Evolutionary conservation across 2,329 filamentous ascomycete genomes (phyloP), one percentile per base, ranked within the genome.

Genomic region (Verticillium zaregamsianum): DNA sequence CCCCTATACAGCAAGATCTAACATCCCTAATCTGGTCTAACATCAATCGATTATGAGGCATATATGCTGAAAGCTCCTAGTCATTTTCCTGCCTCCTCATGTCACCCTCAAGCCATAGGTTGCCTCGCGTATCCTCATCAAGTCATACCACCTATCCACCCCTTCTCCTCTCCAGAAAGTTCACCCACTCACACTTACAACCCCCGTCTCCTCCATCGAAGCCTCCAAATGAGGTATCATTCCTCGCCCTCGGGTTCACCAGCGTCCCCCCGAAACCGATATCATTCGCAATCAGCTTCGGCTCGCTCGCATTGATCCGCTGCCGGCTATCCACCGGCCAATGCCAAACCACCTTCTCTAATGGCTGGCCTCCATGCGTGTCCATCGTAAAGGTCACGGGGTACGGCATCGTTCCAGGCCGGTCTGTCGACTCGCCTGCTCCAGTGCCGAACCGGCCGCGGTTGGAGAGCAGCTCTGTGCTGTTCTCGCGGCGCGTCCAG

Each of bases 201-300:
- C 87, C 87, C 17, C 86, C 86, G 1, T 79, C 82, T 40, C 86
- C 87, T 25, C 87, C 87, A 70, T 90, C 86, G 65, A 84, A 82
- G 1, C 86, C 87, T 2, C 87, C 87, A 62, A 84, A 75, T 31
- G 75, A 79, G 12, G 73, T 67, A 63, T 86, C 76, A 1, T 71
- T 73, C 25, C 74, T 72, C 2, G 72, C 76, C 11, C 79, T 74
- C 12, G 76, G 76, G 68, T 89, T 89, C 61, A 89, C 74, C 65
- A 82, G 71, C 6, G 75, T 75, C 2, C 86, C 85, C 3, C 79
- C 82, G 55, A 79, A 80, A 0, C 70, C 76, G 66, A 85, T 78
- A 61, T 84, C 70, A 66, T 86, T 84, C 11, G 73, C 66, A 60
- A 86, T 73, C 5, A 85, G 69, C 62, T 76, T 73, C 3, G 78